Conservation (phyloP, 75 land plant species). For the Selaginella moellendorffii region DNA sequence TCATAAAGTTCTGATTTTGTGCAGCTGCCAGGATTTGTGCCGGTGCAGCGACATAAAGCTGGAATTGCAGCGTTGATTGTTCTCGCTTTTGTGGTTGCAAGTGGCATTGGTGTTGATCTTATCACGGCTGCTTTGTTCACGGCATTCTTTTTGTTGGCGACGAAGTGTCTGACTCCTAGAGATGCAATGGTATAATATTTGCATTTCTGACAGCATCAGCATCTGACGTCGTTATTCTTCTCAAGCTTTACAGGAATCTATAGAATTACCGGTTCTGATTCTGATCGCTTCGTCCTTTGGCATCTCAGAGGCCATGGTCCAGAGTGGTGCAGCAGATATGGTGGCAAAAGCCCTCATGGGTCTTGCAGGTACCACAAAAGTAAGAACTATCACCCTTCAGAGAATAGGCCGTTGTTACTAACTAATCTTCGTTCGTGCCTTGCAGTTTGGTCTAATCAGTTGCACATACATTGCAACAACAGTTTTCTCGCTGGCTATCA, state of each 20-base stretch:
- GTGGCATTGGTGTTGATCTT: slow-evolving; percentile 20
- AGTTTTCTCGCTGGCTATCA: slow-evolving; percentile 29
- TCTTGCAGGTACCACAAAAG: slow-evolving; percentile 23
- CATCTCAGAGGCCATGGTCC: slow-evolving; percentile 30
- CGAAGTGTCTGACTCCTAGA: slow-evolving; percentile 18
- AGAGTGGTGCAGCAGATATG: slow-evolving; percentile 31
- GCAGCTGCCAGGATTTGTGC: slow-evolving; percentile 34
- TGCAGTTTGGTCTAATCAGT: slow-evolving; percentile 27
- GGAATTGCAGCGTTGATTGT: slow-evolving; percentile 19
- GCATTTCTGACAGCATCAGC: neutral
- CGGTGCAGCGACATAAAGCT: slow-evolving; percentile 21
- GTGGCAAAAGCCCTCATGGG: slow-evolving; percentile 32
- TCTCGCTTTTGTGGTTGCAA: slow-evolving; percentile 17
- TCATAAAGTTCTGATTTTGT: slow-evolving; percentile 1
- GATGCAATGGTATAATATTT: slow-evolving; percentile 20
- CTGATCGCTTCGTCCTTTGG: slow-evolving; percentile 31
- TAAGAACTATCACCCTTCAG: slow-evolving; percentile 6
- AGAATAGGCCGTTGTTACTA: neutral
- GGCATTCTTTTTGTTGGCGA: slow-evolving; percentile 14
- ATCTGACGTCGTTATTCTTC: neutral
- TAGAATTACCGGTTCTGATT: slow-evolving; percentile 27
- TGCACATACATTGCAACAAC: slow-evolving; percentile 35
- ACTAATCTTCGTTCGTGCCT: neutral
- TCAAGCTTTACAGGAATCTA: slow-evolving; percentile 14
- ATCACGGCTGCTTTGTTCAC: slow-evolving; percentile 22